A percentile compares a stretch with the other conserved stretches of the same genome.
Conservation (phyloP, 1,284 basidiomycete species). For the Moesziomyces sp. region DNA sequence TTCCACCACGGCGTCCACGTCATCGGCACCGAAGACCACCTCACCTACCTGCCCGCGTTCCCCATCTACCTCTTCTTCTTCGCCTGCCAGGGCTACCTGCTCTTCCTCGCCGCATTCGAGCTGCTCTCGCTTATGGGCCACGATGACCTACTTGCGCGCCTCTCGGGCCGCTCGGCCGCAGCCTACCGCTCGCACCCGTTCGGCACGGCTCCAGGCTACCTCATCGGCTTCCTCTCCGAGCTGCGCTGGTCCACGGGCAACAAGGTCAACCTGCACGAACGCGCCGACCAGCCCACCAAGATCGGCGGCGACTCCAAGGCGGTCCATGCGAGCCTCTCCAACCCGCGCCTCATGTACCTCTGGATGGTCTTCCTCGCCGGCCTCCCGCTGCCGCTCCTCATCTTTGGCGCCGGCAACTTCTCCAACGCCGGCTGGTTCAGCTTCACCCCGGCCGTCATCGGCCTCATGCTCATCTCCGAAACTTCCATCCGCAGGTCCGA, state of each 20-base stretch:
- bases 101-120: slow-evolving; percentile 50
- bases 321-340: slow-evolving; percentile 25
- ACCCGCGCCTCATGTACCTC: slow-evolving; percentile 60
- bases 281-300: slow-evolving; percentile 26
- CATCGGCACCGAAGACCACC: slow-evolving; percentile 62
- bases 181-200: slow-evolving; percentile 62
- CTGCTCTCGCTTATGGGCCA: slow-evolving; percentile 51
- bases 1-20: slow-evolving; percentile 55
- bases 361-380: slow-evolving; percentile 53
- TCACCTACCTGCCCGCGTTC: slow-evolving; percentile 63
- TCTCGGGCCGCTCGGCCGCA: slow-evolving; percentile 28
- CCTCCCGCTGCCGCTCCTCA: slow-evolving; percentile 59
- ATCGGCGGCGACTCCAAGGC: slow-evolving; percentile 26
- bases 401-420: slow-evolving; percentile 66
- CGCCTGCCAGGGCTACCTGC: slow-evolving; percentile 43
- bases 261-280: slow-evolving; percentile 25
- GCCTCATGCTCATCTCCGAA: slow-evolving; percentile 48
- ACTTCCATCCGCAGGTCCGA: slow-evolving; percentile 57
- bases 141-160: slow-evolving; percentile 7
- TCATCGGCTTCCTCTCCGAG: slow-evolving; percentile 58
- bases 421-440: slow-evolving; percentile 64
- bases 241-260: slow-evolving; percentile 48
- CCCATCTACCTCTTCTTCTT: slow-evolving; percentile 64
- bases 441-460: slow-evolving; percentile 50
- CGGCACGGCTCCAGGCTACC: slow-evolving; percentile 62